phyloP scores from a whole-genome alignment of 148 eudicot species.

The Silene conica region DNA sequence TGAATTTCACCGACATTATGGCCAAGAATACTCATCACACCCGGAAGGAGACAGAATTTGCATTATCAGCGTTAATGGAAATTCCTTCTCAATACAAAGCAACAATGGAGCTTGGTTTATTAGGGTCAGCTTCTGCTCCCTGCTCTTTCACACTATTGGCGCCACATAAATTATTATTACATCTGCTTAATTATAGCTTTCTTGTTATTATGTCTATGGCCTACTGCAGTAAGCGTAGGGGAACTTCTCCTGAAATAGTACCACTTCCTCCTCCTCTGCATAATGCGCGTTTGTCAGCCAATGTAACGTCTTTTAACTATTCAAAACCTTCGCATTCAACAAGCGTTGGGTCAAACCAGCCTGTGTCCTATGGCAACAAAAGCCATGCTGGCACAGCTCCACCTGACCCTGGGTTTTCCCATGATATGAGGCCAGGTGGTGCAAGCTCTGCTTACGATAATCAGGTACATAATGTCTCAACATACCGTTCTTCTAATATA shows the following conservation, averaged over 20 bases:
- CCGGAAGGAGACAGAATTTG: constrained; percentile 90
- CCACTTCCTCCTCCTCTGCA: constrained; percentile 76
- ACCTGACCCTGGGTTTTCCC: constrained; percentile 26
- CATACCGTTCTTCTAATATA: too few relatives aligned
- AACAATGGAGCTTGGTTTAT: constrained; percentile 66
- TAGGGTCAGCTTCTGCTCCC: constrained; percentile 48
- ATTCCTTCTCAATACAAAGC: constrained; percentile 92
- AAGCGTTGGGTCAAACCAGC: constrained; percentile 39
- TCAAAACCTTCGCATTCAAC: constrained; percentile 41
- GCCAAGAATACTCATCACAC: constrained; percentile 53
- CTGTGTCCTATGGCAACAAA: constrained; percentile 33
- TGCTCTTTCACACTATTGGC: neutral
- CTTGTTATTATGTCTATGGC: constrained; percentile 10
- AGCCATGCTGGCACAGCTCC: constrained; percentile 35
- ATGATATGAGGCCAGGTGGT: constrained; percentile 28
- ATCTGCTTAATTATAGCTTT: neutral
- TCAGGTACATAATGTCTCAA: neutral
- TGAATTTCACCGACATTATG: constrained; percentile 90
- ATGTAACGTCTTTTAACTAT: constrained; percentile 36
- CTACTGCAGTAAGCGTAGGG: constrained; percentile 49
- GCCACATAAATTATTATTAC: neutral
- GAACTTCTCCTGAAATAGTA: constrained; percentile 52
- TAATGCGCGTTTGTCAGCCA: constrained; percentile 29
- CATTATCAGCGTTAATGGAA: constrained; percentile 88
- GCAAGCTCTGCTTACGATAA: constrained; percentile 29